Percentiles rank a stretch among this genome's conserved stretches.
phyloP scores from a whole-genome alignment of 1,139 yeast genomes.

The Nakaseomyces kungkrabaensis region DNA sequence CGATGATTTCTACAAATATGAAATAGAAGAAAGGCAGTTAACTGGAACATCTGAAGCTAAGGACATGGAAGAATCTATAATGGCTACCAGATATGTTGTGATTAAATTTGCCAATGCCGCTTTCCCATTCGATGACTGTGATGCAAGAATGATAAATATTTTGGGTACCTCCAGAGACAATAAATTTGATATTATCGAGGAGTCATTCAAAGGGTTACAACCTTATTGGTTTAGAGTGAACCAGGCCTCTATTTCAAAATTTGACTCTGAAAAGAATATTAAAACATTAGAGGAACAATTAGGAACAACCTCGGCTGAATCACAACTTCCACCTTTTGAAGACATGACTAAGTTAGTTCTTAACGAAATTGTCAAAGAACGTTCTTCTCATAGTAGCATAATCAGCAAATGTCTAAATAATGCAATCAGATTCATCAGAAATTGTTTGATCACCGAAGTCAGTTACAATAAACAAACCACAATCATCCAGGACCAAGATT shows the following conservation, averaged over 20 bases:
- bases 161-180: conserved; percentile 51
- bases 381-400: conserved; percentile 12
- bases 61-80: conserved; percentile 26
- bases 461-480: conserved; percentile 43
- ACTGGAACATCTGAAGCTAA: conserved; percentile 8
- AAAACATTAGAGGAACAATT: conserved; percentile 36
- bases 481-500: conserved; percentile 59
- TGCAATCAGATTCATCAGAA: conserved; percentile 41
- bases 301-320: conserved; percentile 30
- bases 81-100: conserved; percentile 48
- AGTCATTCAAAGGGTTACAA: conserved; percentile 70
- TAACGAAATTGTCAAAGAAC: background rate
- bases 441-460: conserved; percentile 58
- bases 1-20: conserved; percentile 17
- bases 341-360: conserved; percentile 8
- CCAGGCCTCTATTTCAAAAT: conserved; percentile 31
- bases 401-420: conserved; percentile 31
- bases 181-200: conserved; percentile 68
- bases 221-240: conserved; percentile 48
- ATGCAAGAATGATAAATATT: conserved; percentile 59
- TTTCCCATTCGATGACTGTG: conserved; percentile 59
- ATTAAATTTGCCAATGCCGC: conserved; percentile 57
- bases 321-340: conserved; percentile 39
- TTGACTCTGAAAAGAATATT: conserved; percentile 28
- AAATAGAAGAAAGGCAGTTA: conserved; percentile 8